Evolutionary conservation across 768 basidiomycete genomes (phyloP), one percentile per base, ranked within the genome.

Genomic region (Lactarius hengduanensis): DNA sequence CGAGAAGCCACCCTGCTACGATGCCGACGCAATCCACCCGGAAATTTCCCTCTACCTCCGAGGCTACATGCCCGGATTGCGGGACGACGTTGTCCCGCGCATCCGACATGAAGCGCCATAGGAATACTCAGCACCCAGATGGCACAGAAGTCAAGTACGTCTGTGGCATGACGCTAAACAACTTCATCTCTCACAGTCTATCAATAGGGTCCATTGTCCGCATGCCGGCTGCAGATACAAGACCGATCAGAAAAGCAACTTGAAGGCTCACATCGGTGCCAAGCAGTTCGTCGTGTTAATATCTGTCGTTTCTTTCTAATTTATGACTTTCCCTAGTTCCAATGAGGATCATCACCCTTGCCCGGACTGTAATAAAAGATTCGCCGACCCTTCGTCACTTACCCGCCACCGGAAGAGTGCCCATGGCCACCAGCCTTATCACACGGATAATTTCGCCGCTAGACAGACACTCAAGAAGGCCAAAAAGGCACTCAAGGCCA

Each of bases 31-130:
- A 0, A 20, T 18, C 22, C 10, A 43, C 34, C 43, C 43, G 16
- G 20, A 43, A n/a, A 18, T 0, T 28, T 15, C 58, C 58, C 13
- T 59, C 58, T 28, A n/a, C 18, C n/a, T 30, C 50, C 18, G 59
- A 45, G 32, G 28, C 57, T 22, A 16, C 30, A 40, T 67, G 66
- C 41, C 41, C 62, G 0, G 58, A 63, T 28, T 67, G 66, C 1
- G 62, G 62, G 20, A 7, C 15, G 41, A 67, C 43, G 11, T 20
- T 67, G 2, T 67, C 62, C 34, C 62, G 62, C 30, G 3, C 1
- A 20, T n/a, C 57, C 16, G 66, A 67, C 62, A 10, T 67, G 43
- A 60, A 56, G 28, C 66, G 66, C 10, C 66, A 67, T 45, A 36
- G 62, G 26, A 63, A 30, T n/a, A 59, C 50, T 7, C 63, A 56